A percentile compares a stretch with the other conserved stretches of the same genome.
Evolutionary conservation across 768 basidiomycete species (phyloP).

Genomic region (Phanerochaete sordida): DNA sequence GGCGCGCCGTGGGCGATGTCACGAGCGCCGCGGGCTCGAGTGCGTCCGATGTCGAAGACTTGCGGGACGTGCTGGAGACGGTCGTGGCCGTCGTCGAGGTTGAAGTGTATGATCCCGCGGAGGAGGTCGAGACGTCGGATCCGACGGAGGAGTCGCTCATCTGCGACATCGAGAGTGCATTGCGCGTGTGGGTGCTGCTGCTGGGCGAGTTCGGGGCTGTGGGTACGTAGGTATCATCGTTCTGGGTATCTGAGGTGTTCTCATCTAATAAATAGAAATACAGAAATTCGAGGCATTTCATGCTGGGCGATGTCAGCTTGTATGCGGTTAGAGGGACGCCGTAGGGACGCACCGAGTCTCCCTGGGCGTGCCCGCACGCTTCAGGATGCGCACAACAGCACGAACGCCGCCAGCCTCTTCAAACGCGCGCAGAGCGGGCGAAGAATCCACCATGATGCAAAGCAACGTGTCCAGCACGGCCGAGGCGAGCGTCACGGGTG

Average conservation of each 20-base stretch:
- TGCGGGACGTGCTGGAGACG: background rate
- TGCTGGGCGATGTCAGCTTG: constrained; percentile 43
- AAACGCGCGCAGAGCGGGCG: constrained; percentile 69
- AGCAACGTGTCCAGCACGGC: constrained; percentile 79
- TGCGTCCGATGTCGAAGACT: background rate
- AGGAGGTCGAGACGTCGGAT: constrained; percentile 19
- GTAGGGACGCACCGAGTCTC: constrained; percentile 70
- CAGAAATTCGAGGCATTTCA: constrained; percentile 94
- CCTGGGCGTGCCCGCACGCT: constrained; percentile 80
- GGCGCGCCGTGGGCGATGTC: constrained; percentile 24
- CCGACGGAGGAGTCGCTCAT: constrained; percentile 14
- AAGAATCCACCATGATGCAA: constrained; percentile 86
- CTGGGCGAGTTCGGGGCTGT: constrained; percentile 16
- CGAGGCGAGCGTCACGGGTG: constrained; percentile 49
- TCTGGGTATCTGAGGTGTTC: constrained; percentile 22
- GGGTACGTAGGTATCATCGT: constrained; percentile 29
- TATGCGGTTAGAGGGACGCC: background rate
- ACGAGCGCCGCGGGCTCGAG: constrained; percentile 29
- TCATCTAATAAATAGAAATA: constrained; percentile 95
- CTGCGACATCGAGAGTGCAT: constrained; percentile 12
- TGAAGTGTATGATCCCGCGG: constrained; percentile 12
- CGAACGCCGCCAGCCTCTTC: constrained; percentile 78
- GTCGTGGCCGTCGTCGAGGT: constrained; percentile 19
- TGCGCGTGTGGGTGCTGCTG: constrained; percentile 22
- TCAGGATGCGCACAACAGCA: constrained; percentile 81